Base-by-base conservation (phyloP, 2,329 filamentous ascomycete species). In the Sporothrix variecibatus region DNA sequence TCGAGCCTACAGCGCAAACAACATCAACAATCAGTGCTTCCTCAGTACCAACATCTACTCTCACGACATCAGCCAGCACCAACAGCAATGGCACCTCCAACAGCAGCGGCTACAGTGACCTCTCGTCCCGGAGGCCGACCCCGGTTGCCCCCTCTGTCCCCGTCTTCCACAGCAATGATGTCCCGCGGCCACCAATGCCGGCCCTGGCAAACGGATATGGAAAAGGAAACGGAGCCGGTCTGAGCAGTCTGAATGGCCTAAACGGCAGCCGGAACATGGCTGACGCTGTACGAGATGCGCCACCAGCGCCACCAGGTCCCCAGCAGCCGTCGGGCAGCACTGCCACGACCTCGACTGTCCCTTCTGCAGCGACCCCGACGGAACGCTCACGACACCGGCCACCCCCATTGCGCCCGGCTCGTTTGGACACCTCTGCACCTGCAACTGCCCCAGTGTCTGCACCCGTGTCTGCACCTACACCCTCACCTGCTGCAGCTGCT, bases 1-100 rank as follows among this genome's bases (percentile, higher is more conserved):
- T 77, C 56, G 77, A 74, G 71, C 73, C 53, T 58, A 65, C 40
- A 69, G 38, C 56, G 17, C 40, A 23, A 64, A 56, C 15, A 20
- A 7, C 4, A 3, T 34, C 34, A 34, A 34, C 17, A 31, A 26
- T 26, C 23, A 26, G 11, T n/a, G 4, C 15, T 17, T 46, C 17
- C 31, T 38, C 17, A 34, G 34, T 40, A 51, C 49, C 34, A 17
- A 6, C 53, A 23, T 2, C 40, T 2, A 20, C 58, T 46, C 26
- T 43, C 26, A 40, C 40, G 2, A 67, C 71, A 9, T 72, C 49
- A 2, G 34, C 8, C 23, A 72, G 60, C 58, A 73, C 26, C 28
- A 53, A 23, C 65, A 69, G 40, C 68, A 58, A 34, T 20, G 51
- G 46, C 3, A 72, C 51, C 4, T 23, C 51, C 15, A 28, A 12